Conservation (phyloP, 2,329 filamentous ascomycete species). For the Phyllosticta ampelicida region DNA sequence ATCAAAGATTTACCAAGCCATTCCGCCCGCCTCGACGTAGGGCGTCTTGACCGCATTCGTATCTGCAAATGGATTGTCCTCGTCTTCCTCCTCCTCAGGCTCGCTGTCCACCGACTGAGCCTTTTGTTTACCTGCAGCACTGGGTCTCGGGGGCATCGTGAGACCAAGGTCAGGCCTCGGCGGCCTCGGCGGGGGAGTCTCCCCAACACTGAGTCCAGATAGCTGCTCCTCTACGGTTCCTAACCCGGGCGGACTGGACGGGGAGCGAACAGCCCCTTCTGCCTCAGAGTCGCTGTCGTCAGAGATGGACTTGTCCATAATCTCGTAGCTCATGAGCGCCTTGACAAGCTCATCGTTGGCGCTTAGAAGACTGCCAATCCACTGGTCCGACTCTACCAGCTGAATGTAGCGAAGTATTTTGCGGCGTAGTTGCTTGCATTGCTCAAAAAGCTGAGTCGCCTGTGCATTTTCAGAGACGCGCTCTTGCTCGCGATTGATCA, state of each 20-base stretch:
- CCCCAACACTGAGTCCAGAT: conserved; percentile 34
- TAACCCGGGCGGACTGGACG: background rate
- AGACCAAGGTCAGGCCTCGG: conserved; percentile 34
- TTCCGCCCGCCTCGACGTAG: conserved; percentile 30
- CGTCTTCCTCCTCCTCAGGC: conserved; percentile 55
- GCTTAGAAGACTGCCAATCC: conserved; percentile 79
- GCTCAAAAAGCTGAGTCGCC: conserved; percentile 68
- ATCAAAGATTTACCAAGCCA: conserved; percentile 11
- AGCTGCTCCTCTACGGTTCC: conserved; percentile 30
- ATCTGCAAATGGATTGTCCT: conserved; percentile 82
- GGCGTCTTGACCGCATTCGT: conserved; percentile 54
- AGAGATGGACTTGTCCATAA: conserved; percentile 78
- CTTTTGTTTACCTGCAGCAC: conserved; percentile 24
- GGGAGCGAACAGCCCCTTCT: conserved; percentile 28
- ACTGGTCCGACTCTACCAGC: conserved; percentile 77
- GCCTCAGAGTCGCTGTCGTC: conserved; percentile 55
- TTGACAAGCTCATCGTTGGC: conserved; percentile 95
- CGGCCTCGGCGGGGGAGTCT: conserved; percentile 37
- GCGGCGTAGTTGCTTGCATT: conserved; percentile 73
- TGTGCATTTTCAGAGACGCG: conserved; percentile 75
- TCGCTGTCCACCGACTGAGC: conserved; percentile 47
- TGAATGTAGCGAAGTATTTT: conserved; percentile 89
- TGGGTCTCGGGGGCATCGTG: conserved; percentile 22
- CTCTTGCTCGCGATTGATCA: conserved; percentile 81
- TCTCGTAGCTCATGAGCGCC: conserved; percentile 87